Conservation (phyloP, 192 early-diverging fungal species). For the Diversispora eburnea region DNA sequence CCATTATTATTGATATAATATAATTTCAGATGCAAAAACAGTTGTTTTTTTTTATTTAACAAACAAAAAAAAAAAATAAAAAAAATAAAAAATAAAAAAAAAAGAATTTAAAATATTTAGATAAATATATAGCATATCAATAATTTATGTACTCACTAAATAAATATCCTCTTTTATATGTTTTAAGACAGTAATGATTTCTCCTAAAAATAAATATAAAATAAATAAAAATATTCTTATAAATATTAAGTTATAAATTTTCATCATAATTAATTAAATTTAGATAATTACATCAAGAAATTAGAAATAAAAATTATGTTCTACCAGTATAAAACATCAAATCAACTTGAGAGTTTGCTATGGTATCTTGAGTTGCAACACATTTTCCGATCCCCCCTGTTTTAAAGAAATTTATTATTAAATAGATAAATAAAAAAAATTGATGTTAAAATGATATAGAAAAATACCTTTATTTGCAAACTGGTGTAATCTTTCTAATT, state of each 20-base stretch:
- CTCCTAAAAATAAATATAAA: conserved; percentile 23
- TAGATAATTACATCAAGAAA: too few relatives aligned
- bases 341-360: conserved; percentile 40
- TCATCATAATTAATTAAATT: neutral
- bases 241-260: too few relatives aligned
- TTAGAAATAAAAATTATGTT: too few relatives aligned
- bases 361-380: conserved; percentile 40
- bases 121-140: neutral
- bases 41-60: neutral
- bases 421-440: neutral
- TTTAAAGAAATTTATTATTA: neutral
- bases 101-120: neutral
- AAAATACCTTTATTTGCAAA: conserved; percentile 21
- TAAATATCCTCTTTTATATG: conserved; percentile 40
- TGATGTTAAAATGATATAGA: neutral
- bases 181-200: conserved; percentile 39
- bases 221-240: neutral
- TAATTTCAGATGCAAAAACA: too few relatives aligned
- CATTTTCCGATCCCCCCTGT: conserved; percentile 44
- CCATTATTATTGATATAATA: too few relatives aligned
- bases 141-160: conserved; percentile 31
- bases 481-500: conserved; percentile 24
- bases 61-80: neutral
- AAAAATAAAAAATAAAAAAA: neutral
- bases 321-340: conserved; percentile 46